Conservation (phyloP, 148 eudicot species). For the Amaranthus palmeri region DNA sequence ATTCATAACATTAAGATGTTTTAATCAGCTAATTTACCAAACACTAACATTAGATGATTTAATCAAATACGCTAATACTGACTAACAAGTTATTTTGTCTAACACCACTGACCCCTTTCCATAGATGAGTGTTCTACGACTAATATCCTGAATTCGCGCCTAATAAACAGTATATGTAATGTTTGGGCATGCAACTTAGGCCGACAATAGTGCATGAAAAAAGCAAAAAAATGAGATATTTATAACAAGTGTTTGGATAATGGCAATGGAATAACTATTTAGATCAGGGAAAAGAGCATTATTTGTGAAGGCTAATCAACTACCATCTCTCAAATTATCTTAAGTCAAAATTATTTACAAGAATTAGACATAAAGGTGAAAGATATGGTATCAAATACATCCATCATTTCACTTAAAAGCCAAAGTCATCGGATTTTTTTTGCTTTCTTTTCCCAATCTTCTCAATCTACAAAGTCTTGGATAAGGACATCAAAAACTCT, state of each 20-base stretch:
- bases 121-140: no score
- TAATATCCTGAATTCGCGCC: neutral
- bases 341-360: slow-evolving; percentile 13
- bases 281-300: neutral
- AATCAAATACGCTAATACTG: no score
- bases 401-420: slow-evolving; percentile 11
- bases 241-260: slow-evolving; percentile 17
- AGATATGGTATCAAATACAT: slow-evolving; percentile 4
- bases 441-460: neutral
- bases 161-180: neutral
- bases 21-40: no score
- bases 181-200: slow-evolving; percentile 13
- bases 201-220: slow-evolving; percentile 20
- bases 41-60: no score
- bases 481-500: neutral
- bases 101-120: no score
- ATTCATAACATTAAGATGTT: no score
- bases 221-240: neutral
- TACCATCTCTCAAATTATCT: neutral
- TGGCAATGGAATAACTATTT: slow-evolving; percentile 7
- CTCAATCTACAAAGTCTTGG: slow-evolving; percentile 1
- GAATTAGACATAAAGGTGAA: slow-evolving; percentile 20
- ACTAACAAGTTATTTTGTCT: no score
- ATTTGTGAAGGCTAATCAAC: slow-evolving; percentile 3
- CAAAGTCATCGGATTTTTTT: slow-evolving; percentile 9